Base-by-base conservation (phyloP, 1,284 basidiomycete species). In the Ceratobasidium sp. region DNA sequence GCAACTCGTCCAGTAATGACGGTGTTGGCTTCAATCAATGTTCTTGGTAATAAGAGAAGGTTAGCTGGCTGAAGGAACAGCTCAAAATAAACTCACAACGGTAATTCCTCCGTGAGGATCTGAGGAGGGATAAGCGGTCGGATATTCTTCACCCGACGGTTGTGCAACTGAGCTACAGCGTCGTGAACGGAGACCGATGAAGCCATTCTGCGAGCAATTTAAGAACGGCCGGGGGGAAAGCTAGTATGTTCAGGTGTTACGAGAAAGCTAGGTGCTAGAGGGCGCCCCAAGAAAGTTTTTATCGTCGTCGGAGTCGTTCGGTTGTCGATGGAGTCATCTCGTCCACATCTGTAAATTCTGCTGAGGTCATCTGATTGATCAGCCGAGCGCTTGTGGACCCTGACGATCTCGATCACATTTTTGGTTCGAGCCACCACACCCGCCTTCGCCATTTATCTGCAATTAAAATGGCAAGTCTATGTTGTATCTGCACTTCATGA, bases 121-220 rank as follows among this genome's bases (percentile, higher is more conserved):
- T 96, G 95, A 58, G 95, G 95, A 80, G 96, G 96, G 80, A 98
- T 96, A 79, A 97, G 87, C 46, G 96, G 96, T 63, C 95, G 88
- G 56, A 94, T 95, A 33, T 90, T 92, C 84, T 91, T 95, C 80
- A 98, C 96, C 58, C 97, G 89, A 80, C 91, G 89, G 84, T 98
- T 97, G 84, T 97, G 95, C 67, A 98, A 91, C 75, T 93, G 90
- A 73, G 90, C 86, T 81, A 95, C 90, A 55, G 95, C 95, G 80
- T 95, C 92, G 82, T 90, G 90, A 87, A 94, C 92, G 55, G 93
- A 81, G 56, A 79, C 76, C 69, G 64, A 23, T 4, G 49, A 51
- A 61, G 78, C 49, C 63, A 77, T 66, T 42, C 33, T 20, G 23
- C 44, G 26, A 15, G 26, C 26, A 23, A 13, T 28, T 46, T 18